A percentile compares a stretch with the other conserved stretches of the same genome.
Evolutionary conservation across 1,139 yeast species (phyloP).

Genomic region (Hemisphaericaspora subhashii): DNA sequence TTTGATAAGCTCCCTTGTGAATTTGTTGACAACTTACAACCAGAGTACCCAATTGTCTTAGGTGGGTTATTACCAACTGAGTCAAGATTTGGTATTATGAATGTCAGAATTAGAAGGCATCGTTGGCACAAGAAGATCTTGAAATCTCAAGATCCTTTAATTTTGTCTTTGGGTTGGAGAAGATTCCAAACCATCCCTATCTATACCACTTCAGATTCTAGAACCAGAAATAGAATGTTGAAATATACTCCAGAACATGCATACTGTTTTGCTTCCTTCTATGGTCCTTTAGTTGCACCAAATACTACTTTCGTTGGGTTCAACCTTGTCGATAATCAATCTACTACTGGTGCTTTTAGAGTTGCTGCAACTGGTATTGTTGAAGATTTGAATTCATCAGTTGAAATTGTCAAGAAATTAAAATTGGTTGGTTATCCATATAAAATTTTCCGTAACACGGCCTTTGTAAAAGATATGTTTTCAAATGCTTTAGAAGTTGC

Average conservation of each 20-base stretch:
- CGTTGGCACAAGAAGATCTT: conserved; percentile 98
- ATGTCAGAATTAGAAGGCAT: conserved; percentile 93
- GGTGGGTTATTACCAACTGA: conserved; percentile 93
- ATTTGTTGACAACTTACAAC: conserved; percentile 81
- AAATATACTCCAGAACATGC: conserved; percentile 99
- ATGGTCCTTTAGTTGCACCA: conserved; percentile 96
- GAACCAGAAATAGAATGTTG: conserved; percentile 97
- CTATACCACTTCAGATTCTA: conserved; percentile 93
- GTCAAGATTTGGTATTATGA: conserved; percentile 88
- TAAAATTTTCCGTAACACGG: conserved; percentile 93
- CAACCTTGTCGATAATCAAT: conserved; percentile 78
- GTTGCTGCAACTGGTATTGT: conserved; percentile 98
- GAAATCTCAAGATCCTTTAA: conserved; percentile 93
- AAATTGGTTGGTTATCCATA: conserved; percentile 94
- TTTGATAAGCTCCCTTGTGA: conserved; percentile 88
- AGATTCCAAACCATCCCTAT: conserved; percentile 96
- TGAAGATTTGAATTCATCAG: conserved; percentile 86
- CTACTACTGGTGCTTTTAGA: conserved; percentile 87
- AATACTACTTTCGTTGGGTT: conserved; percentile 97
- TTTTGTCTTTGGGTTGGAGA: conserved; percentile 95
- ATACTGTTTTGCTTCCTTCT: conserved; percentile 92
- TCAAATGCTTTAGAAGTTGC: conserved; percentile 91
- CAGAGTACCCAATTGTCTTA: conserved; percentile 78
- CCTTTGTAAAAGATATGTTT: conserved; percentile 96
- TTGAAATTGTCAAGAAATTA: conserved; percentile 92